phyloP scores from a whole-genome alignment of 2,329 filamentous ascomycete species.

The Sclerotinia nivalis region DNA sequence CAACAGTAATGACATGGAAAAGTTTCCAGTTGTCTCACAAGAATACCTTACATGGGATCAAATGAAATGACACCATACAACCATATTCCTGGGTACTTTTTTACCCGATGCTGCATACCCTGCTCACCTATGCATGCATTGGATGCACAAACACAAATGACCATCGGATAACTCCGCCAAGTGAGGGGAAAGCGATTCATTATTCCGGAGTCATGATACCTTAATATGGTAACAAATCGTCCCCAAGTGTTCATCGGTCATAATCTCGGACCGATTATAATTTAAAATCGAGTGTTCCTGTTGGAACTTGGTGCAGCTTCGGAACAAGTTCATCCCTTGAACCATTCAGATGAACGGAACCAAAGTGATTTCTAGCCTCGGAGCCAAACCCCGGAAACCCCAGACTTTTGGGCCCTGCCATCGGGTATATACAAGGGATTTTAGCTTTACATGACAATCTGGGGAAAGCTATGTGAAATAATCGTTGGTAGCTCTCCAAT shows the following conservation, averaged over 20 bases:
- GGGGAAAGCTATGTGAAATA: slow-evolving; percentile 1
- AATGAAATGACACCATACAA: slow-evolving; percentile 12
- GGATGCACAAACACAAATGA: slow-evolving; percentile 18
- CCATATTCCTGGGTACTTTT: neutral
- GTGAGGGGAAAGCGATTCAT: slow-evolving; percentile 20
- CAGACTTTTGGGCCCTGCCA: slow-evolving; percentile 7
- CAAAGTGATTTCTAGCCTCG: neutral
- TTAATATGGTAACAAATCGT: neutral
- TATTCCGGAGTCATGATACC: neutral
- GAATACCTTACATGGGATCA: neutral
- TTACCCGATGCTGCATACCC: neutral
- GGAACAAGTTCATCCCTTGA: slow-evolving; percentile 1
- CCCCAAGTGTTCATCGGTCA: slow-evolving; percentile 10
- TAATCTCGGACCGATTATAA: slow-evolving; percentile 21
- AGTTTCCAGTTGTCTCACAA: neutral
- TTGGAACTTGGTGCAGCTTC: slow-evolving; percentile 2
- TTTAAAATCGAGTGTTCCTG: slow-evolving; percentile 1
- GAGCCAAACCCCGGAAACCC: neutral
- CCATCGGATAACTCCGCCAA: slow-evolving; percentile 15
- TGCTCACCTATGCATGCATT: slow-evolving; percentile 1
- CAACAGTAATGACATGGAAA: neutral
- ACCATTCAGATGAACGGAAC: neutral
- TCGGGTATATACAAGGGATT: neutral
- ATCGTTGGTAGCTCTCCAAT: neutral
- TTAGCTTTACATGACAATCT: slow-evolving; percentile 12